A percentile compares a stretch with the other conserved stretches of the same genome.
phyloP scores from a whole-genome alignment of 108 stramenopile genomes.

The Schizochytrium sp. region DNA sequence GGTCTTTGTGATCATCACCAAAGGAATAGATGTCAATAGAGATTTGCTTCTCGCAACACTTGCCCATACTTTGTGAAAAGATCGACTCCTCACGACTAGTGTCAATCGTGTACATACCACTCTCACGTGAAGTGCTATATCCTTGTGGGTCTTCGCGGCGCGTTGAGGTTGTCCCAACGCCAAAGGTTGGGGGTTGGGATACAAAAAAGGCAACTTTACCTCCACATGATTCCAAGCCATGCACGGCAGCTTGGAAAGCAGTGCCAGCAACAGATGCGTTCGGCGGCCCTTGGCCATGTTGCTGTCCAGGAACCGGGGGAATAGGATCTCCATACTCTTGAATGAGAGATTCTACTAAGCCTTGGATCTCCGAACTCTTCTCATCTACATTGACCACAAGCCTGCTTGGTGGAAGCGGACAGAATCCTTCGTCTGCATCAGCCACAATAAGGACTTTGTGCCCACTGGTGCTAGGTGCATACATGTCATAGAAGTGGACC shows the following conservation, averaged over 20 bases:
- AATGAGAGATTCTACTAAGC: not conserved
- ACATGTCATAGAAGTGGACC: constrained; percentile 46
- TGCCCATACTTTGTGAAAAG: not conserved
- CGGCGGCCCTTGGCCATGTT: not conserved
- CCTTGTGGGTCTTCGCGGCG: constrained; percentile 42
- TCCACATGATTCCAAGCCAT: constrained; percentile 10
- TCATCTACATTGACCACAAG: constrained; percentile 21
- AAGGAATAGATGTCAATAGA: constrained; percentile 48
- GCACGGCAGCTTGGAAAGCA: constrained; percentile 23
- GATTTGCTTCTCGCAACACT: constrained; percentile 56
- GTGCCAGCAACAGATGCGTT: constrained; percentile 45
- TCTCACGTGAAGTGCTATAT: not conserved
- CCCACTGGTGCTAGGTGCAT: constrained; percentile 19
- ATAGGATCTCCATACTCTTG: constrained; percentile 32
- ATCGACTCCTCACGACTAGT: not conserved
- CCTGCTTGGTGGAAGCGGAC: not conserved
- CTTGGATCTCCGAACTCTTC: not conserved
- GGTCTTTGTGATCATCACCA: constrained; percentile 49
- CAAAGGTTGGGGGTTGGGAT: constrained; percentile 37
- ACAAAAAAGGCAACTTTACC: constrained; percentile 37
- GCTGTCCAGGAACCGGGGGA: not conserved
- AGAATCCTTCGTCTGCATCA: constrained; percentile 19
- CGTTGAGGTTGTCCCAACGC: not conserved
- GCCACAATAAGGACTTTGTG: constrained; percentile 37
- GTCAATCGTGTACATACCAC: not conserved